Conservation (phyloP, 2,329 filamentous ascomycete species). For the Purpureocillium takamizusanense region DNA sequence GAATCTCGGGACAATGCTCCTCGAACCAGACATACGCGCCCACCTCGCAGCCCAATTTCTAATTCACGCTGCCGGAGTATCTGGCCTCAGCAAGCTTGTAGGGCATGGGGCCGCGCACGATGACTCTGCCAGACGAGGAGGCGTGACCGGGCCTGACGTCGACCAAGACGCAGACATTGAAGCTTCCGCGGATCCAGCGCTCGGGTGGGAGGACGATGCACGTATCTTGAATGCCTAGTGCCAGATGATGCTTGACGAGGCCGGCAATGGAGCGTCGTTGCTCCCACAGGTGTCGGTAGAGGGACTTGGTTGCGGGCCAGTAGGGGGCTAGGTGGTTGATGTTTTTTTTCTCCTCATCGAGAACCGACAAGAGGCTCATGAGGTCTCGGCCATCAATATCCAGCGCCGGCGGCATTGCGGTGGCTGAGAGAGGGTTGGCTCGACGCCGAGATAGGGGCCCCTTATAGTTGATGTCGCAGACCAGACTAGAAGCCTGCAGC, state of each 20-base stretch:
- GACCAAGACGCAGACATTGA: constrained; percentile 24
- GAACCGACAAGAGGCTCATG: neutral
- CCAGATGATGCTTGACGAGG: constrained; percentile 14
- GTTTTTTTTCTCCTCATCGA: neutral
- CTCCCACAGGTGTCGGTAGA: constrained; percentile 1
- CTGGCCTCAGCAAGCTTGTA: constrained; percentile 25
- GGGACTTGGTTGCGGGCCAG: neutral
- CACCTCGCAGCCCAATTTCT: constrained; percentile 27
- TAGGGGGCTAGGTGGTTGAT: neutral
- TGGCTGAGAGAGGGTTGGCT: no score
- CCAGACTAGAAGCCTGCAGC: no score
- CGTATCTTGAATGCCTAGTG: constrained; percentile 11
- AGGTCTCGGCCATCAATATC: neutral
- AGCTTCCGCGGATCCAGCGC: constrained; percentile 22
- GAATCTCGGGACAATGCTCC: constrained; percentile 14
- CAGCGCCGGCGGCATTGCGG: neutral
- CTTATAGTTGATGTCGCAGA: no score
- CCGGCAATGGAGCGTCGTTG: constrained; percentile 9
- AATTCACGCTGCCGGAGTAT: constrained; percentile 29
- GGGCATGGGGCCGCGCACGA: constrained; percentile 20
- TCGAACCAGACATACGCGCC: constrained; percentile 16
- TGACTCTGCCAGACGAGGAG: constrained; percentile 12
- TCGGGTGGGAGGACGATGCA: constrained; percentile 13
- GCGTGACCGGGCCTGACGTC: constrained; percentile 15
- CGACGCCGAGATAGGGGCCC: no score